Evolutionary conservation across 176 grass and related monocot species (phyloP).

Genomic region (Bromus sterilis): DNA sequence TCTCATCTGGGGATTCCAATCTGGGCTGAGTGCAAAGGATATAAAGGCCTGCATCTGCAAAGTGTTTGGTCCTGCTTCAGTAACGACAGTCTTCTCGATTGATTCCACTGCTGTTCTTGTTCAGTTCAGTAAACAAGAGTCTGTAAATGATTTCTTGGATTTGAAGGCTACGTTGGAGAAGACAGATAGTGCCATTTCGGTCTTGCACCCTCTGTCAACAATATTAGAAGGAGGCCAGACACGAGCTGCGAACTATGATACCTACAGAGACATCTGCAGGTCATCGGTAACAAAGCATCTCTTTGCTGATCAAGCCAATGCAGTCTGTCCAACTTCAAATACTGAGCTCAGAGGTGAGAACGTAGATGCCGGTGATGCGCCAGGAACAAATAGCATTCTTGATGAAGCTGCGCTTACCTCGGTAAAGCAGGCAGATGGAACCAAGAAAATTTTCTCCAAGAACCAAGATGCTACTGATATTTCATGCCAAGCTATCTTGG

Average conservation of each 20-base stretch:
- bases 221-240: constrained; percentile 83
- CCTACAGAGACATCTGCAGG: constrained; percentile 71
- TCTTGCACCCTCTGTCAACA: constrained; percentile 71
- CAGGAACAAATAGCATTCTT: neutral
- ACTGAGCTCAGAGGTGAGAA: neutral
- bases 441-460: neutral
- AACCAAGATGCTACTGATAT: constrained; percentile 13
- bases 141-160: constrained; percentile 61
- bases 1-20: constrained; percentile 80
- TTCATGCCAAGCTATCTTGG: constrained; percentile 40
- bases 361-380: neutral
- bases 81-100: constrained; percentile 60
- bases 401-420: neutral
- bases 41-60: constrained; percentile 68
- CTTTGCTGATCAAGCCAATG: constrained; percentile 86
- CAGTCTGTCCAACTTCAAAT: constrained; percentile 38
- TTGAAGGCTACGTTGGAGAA: constrained; percentile 67
- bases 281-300: constrained; percentile 53
- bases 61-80: constrained; percentile 60
- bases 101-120: constrained; percentile 67
- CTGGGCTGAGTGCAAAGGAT: constrained; percentile 51
- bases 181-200: constrained; percentile 48
- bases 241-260: constrained; percentile 60
- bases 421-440: neutral
- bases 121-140: constrained; percentile 70